These are phyloP conservation scores for Suhomyces coccinellae DNA, from an alignment of 1,139 yeast genomes.

Conservation along the genomic window DNA sequence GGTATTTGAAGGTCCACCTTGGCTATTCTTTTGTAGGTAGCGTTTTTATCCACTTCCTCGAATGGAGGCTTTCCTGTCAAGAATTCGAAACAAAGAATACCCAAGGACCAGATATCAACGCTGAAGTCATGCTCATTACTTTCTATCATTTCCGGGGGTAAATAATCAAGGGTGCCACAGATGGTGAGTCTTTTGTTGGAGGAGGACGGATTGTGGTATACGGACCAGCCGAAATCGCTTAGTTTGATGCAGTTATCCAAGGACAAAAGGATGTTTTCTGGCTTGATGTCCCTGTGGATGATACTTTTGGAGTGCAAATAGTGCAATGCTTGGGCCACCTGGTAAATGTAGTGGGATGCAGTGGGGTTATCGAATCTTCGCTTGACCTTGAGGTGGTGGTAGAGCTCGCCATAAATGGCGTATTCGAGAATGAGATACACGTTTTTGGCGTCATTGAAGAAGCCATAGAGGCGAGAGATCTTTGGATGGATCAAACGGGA, in stretches of 20 bases:
- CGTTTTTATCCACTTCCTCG: slow-evolving; percentile 72
- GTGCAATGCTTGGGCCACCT: slow-evolving; percentile 75
- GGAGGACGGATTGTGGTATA: slow-evolving; percentile 35
- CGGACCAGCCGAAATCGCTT: slow-evolving; percentile 98
- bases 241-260: slow-evolving; percentile 72
- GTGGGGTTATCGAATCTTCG: slow-evolving; percentile 68
- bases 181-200: slow-evolving; percentile 68
- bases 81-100: slow-evolving; percentile 82
- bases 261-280: slow-evolving; percentile 82
- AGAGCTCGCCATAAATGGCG: slow-evolving; percentile 84
- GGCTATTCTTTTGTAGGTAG: slow-evolving; percentile 78
- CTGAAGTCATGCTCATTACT: slow-evolving; percentile 73
- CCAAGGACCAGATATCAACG: slow-evolving; percentile 94
- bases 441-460: slow-evolving; percentile 75
- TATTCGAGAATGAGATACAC: slow-evolving; percentile 86
- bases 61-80: slow-evolving; percentile 90
- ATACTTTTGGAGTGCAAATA: slow-evolving; percentile 78
- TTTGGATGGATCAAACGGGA: slow-evolving; percentile 73
- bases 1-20: slow-evolving; percentile 78
- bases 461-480: slow-evolving; percentile 78
- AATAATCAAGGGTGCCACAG: slow-evolving; percentile 92
- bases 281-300: slow-evolving; percentile 90
- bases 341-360: slow-evolving; percentile 79
- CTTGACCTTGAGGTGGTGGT: slow-evolving; percentile 63
- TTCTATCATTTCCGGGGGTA: slow-evolving; percentile 95